phyloP scores from a whole-genome alignment of 2,329 filamentous ascomycete genomes.

The Ophiobolus disseminans region DNA sequence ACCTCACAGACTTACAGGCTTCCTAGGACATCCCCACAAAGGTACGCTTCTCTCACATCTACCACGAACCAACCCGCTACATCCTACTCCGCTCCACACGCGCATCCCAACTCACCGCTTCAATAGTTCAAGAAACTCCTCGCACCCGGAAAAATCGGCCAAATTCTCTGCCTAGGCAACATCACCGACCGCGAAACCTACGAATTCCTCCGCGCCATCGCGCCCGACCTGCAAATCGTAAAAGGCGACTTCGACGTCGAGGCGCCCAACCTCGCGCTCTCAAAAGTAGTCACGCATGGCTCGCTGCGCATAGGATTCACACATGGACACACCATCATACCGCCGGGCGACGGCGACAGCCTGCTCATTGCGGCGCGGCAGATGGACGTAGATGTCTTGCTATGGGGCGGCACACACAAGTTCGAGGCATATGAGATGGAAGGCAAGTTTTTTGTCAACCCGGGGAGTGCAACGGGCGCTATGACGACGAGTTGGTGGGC shows the following conservation, averaged over 20 bases:
- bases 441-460: constrained; percentile 75
- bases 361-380: constrained; percentile 72
- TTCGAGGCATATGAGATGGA: constrained; percentile 77
- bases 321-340: constrained; percentile 74
- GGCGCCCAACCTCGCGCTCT: constrained; percentile 68
- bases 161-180: constrained; percentile 66
- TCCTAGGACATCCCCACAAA: constrained; percentile 52
- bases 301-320: constrained; percentile 73
- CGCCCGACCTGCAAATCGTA: constrained; percentile 71
- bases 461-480: constrained; percentile 71
- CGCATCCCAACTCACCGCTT: constrained; percentile 12
- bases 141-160: constrained; percentile 65
- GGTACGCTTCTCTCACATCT: constrained; percentile 32
- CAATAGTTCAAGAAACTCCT: constrained; percentile 61
- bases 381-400: constrained; percentile 73
- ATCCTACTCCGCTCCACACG: constrained; percentile 5
- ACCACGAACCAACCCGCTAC: constrained; percentile 2
- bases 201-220: constrained; percentile 62
- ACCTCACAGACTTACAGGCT: constrained; percentile 48
- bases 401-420: constrained; percentile 73
- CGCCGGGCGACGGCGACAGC: constrained; percentile 71
- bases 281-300: constrained; percentile 74
- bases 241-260: constrained; percentile 75
- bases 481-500: constrained; percentile 67
- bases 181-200: constrained; percentile 65